Evolutionary conservation across 495 filamentous ascomycete genomes (phyloP).

Genomic region (Podospora comata): DNA sequence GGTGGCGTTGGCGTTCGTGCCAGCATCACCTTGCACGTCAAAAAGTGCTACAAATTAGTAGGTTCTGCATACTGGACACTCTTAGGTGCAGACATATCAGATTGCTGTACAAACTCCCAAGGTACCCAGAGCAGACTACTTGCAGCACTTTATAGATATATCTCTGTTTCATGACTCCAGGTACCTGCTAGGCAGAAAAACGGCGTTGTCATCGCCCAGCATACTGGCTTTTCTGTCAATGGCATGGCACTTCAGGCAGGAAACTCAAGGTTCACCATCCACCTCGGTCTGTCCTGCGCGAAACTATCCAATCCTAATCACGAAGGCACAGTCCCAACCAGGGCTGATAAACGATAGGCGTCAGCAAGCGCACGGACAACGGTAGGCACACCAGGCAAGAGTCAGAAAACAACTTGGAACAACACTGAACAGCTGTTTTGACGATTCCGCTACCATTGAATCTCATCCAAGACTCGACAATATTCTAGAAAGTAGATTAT

Average conservation of each 20-base stretch:
- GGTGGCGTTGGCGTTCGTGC: not conserved
- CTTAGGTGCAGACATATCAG: too few species aligned
- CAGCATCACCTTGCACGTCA: not conserved
- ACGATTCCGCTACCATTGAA: not conserved
- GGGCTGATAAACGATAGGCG: conserved; percentile 1
- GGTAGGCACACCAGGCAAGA: too few species aligned
- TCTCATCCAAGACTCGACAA: not conserved
- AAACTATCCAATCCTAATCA: not conserved
- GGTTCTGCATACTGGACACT: not conserved
- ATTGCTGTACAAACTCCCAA: too few species aligned
- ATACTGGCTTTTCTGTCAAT: not conserved
- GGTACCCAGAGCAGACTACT: too few species aligned
- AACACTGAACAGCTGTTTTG: not conserved
- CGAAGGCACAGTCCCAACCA: not conserved
- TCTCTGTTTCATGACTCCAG: too few species aligned
- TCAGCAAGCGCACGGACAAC: conserved; percentile 11
- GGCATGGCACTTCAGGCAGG: conserved; percentile 10
- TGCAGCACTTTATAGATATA: too few species aligned
- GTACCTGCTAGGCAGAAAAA: too few species aligned
- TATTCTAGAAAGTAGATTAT: conserved; percentile 10
- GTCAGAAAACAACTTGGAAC: too few species aligned
- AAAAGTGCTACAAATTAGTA: not conserved
- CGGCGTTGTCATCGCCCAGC: too few species aligned
- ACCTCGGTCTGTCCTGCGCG: conserved; percentile 1
- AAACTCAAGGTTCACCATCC: not conserved